A percentile compares a stretch with the other conserved stretches of the same genome.
phyloP scores from a whole-genome alignment of 2,329 filamentous ascomycete species.

The Diaporthe humulicola region DNA sequence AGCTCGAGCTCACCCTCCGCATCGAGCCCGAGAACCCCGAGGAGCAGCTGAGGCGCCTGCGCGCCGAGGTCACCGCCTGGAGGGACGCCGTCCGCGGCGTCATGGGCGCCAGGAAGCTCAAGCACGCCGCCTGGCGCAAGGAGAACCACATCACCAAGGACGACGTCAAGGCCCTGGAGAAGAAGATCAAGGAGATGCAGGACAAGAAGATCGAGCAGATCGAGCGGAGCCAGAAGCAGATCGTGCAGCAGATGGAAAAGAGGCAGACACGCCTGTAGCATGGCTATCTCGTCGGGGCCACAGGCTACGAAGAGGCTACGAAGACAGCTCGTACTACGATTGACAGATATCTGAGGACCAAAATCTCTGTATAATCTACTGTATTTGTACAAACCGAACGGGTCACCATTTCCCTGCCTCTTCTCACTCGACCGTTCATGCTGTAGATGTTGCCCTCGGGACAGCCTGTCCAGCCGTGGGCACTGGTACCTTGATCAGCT shows the following conservation, averaged over 20 bases:
- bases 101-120: conserved; percentile 62
- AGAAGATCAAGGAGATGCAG: conserved; percentile 64
- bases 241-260: conserved; percentile 56
- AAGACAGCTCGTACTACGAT: not conserved
- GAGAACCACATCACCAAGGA: conserved; percentile 59
- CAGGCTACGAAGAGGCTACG: not conserved
- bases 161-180: conserved; percentile 54
- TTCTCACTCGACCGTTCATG: not conserved
- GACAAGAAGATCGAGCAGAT: conserved; percentile 67
- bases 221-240: conserved; percentile 63
- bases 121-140: conserved; percentile 63
- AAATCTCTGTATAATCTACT: conserved; percentile 8
- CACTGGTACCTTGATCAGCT: conserved; percentile 33
- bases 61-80: conserved; percentile 64
- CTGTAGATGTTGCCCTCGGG: not conserved
- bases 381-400: conserved; percentile 34
- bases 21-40: conserved; percentile 66
- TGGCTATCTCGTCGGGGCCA: not conserved
- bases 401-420: not conserved
- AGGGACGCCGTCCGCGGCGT: conserved; percentile 62
- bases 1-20: conserved; percentile 68
- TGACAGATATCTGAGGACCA: not conserved
- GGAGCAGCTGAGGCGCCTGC: conserved; percentile 58
- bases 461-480: not conserved
- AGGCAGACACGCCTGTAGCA: conserved; percentile 35